phyloP scores from a whole-genome alignment of 2,329 filamentous ascomycete genomes.

The Chaetomiaceae sp. region DNA sequence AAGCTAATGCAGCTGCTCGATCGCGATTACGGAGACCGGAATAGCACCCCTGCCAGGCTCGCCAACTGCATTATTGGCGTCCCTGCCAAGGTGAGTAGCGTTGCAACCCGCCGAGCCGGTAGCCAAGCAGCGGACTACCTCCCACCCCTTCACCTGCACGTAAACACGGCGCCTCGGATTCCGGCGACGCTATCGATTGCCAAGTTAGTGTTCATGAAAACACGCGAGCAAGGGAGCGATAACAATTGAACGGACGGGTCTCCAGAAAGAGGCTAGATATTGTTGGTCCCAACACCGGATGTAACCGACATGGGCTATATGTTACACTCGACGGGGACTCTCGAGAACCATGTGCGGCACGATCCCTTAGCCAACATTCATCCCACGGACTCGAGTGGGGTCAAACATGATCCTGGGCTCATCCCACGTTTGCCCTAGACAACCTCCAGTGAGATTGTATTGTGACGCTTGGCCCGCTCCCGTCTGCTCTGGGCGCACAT shows the following conservation, averaged over 20 bases:
- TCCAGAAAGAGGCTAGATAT: neutral
- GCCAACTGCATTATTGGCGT: neutral
- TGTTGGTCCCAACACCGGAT: neutral
- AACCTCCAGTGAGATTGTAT: neutral
- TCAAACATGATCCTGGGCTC: neutral
- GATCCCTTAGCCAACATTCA: no score
- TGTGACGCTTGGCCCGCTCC: constrained; percentile 8
- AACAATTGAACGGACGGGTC: neutral
- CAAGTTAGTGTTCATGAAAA: no score
- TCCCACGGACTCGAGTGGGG: no score
- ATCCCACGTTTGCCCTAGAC: neutral
- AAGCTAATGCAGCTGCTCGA: constrained; percentile 14
- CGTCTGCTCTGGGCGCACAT: constrained; percentile 28
- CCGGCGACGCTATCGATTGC: constrained; percentile 15
- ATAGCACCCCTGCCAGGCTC: neutral
- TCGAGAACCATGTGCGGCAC: no score
- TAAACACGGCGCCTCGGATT: neutral
- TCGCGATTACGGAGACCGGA: constrained; percentile 1
- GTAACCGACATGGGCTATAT: neutral
- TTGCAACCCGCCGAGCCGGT: constrained; percentile 9
- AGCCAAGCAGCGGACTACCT: neutral
- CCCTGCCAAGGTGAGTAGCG: constrained; percentile 1
- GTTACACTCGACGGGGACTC: neutral
- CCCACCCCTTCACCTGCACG: neutral
- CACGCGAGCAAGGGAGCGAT: no score